Conservation (phyloP, 176 grass and related monocot genomes). For the Neostapfia colusana region DNA sequence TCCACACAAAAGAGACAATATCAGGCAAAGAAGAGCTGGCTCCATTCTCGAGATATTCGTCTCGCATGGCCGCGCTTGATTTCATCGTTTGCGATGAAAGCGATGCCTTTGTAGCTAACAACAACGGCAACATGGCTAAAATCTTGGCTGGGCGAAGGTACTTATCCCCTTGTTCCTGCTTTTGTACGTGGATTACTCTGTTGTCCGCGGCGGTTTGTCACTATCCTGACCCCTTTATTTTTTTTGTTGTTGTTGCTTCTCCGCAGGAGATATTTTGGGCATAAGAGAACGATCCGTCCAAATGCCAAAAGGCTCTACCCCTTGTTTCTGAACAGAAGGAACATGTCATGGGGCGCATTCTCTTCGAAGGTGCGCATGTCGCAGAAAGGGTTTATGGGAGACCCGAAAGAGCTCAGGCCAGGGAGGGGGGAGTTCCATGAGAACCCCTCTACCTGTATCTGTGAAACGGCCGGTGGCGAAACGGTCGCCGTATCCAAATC, state of each 20-base stretch:
- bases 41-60: constrained; percentile 62
- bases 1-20: constrained; percentile 77
- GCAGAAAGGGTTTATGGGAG: constrained; percentile 81
- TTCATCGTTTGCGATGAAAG: constrained; percentile 79
- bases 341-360: constrained; percentile 73
- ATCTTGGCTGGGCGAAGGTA: constrained; percentile 80
- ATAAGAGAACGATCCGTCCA: constrained; percentile 75
- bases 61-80: constrained; percentile 80
- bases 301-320: constrained; percentile 64
- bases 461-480: constrained; percentile 44
- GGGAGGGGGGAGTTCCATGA: constrained; percentile 78
- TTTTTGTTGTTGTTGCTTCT: neutral
- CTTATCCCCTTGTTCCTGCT: neutral
- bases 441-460: constrained; percentile 69
- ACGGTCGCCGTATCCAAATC: constrained; percentile 10
- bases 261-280: constrained; percentile 71
- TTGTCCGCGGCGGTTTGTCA: neutral
- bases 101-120: constrained; percentile 84
- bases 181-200: neutral
- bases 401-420: constrained; percentile 64
- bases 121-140: constrained; percentile 87
- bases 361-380: constrained; percentile 43
- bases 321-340: constrained; percentile 55
- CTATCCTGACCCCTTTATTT: constrained; percentile 21
- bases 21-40: constrained; percentile 62